Conservation (phyloP, 768 basidiomycete genomes). For the Rhizopogon sp. region DNA sequence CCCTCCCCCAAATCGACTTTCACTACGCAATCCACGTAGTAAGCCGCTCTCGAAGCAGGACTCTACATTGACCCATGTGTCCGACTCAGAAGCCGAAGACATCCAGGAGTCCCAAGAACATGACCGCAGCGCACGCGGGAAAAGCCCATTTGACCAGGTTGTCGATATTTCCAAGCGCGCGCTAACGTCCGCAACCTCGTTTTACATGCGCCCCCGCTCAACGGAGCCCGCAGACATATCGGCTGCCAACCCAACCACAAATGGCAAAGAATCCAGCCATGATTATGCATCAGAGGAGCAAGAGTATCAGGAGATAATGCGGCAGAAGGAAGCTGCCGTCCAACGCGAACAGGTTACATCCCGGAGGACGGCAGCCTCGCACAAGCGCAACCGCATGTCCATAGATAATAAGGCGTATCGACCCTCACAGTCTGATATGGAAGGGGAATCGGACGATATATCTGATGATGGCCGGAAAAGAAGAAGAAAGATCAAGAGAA, state of each 20-base stretch:
- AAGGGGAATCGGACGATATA: slow-evolving; percentile 52
- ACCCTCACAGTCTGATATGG: slow-evolving; percentile 60
- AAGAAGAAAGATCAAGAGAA: slow-evolving; percentile 46
- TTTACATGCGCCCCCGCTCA: slow-evolving; percentile 61
- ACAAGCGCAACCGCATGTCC: slow-evolving; percentile 61
- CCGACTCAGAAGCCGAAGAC: slow-evolving; percentile 67
- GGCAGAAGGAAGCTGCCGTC: slow-evolving; percentile 15
- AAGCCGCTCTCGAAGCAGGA: slow-evolving; percentile 52
- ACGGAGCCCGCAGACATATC: slow-evolving; percentile 43
- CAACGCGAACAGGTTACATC: slow-evolving; percentile 18
- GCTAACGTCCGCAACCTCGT: slow-evolving; percentile 48
- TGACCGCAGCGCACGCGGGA: slow-evolving; percentile 45
- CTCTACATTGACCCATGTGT: slow-evolving; percentile 49
- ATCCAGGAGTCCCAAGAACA: slow-evolving; percentile 20
- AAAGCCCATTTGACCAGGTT: slow-evolving; percentile 64
- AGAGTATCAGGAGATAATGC: slow-evolving; percentile 42
- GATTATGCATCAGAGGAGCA: slow-evolving; percentile 77
- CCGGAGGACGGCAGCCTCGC: slow-evolving; percentile 28
- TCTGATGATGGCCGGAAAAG: slow-evolving; percentile 49
- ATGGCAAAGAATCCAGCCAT: slow-evolving; percentile 49
- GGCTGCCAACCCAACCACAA: slow-evolving; percentile 20
- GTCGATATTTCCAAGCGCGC: slow-evolving; percentile 52
- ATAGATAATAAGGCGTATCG: slow-evolving; percentile 80
- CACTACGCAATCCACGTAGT: slow-evolving; percentile 25
- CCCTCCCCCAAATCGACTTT: slow-evolving; percentile 48